Base-by-base conservation (phyloP, 176 grass and related monocot genomes). In the Tillandsia leiboldiana region DNA sequence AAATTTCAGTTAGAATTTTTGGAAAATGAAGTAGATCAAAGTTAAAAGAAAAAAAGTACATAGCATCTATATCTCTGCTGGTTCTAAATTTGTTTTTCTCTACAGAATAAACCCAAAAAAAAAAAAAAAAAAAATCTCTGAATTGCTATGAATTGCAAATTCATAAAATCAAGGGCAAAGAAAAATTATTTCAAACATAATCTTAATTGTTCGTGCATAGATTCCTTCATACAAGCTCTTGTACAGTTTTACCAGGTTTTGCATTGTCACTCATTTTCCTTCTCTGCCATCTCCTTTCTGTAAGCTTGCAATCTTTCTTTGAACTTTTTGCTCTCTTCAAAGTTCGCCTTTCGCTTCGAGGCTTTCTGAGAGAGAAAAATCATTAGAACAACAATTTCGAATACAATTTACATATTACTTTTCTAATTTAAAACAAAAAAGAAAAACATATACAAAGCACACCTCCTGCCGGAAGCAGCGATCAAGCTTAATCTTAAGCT, bases 401-500 rank as follows among this genome's bases (percentile, higher is more conserved):
- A 9, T 61, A 23, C 15, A n/a, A 2, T 15, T 61, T 22, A 20
- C 15, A 61, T 61, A 64, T 72, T 42, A 42, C 33, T 42, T 42
- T 42, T 77, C 29, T 49, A 17, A 80, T 15, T 58, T 42, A 14
- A 13, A 26, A 33, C 14, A 14, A 71, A 48, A 58, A 11, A 70
- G 78, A 33, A 49, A 65, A 26, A 58, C 63, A 26, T 24, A 27
- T 9, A 73, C 63, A 12, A 62, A 72, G 64, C 10, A 27, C 70
- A 90, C 93, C 84, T 97, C 93, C 72, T 92, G 76, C 50, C 84
- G 71, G 65, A 92, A 92, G 65, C 89, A 97, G 28, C 50, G 73
- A 49, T 92, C 93, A 50, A 97, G 89, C 73, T 97, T 92, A 76
- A 97, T 81, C 73, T 97, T 92, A 72, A 90, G 86, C 72, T 92